phyloP scores from a whole-genome alignment of 2,329 filamentous ascomycete genomes.

The Eutypa lata region DNA sequence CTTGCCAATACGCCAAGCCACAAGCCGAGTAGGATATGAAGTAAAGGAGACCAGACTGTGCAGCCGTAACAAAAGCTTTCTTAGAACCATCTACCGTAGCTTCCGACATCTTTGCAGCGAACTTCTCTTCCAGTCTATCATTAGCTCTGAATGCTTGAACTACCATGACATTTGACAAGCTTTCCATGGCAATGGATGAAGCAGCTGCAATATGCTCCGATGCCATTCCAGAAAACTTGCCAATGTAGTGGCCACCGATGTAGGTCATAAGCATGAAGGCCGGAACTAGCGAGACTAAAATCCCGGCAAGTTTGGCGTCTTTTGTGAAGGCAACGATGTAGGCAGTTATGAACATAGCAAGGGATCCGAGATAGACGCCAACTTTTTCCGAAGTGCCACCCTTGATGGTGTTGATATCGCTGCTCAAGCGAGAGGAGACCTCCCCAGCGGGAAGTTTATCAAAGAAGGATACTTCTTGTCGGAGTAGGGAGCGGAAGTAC shows the following conservation, averaged over 20 bases:
- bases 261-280: constrained; percentile 54
- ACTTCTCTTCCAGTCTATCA: constrained; percentile 48
- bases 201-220: constrained; percentile 47
- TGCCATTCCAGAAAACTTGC: constrained; percentile 42
- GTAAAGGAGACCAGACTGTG: constrained; percentile 61
- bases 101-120: constrained; percentile 42
- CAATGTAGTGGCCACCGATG: constrained; percentile 46
- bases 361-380: constrained; percentile 52
- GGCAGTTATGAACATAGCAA: constrained; percentile 58
- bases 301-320: constrained; percentile 52
- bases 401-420: constrained; percentile 58
- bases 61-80: constrained; percentile 52
- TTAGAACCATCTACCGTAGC: constrained; percentile 49
- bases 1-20: constrained; percentile 65
- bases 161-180: constrained; percentile 49
- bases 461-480: constrained; percentile 56
- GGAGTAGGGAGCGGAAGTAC: constrained; percentile 51
- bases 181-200: constrained; percentile 54
- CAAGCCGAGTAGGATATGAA: constrained; percentile 65
- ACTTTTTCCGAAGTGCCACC: constrained; percentile 61
- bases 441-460: constrained; percentile 55
- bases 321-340: constrained; percentile 62
- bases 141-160: constrained; percentile 56
- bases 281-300: constrained; percentile 54
- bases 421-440: constrained; percentile 53